Conservation (phyloP, 805 yeast species). For the Suhomyces sp. region DNA sequence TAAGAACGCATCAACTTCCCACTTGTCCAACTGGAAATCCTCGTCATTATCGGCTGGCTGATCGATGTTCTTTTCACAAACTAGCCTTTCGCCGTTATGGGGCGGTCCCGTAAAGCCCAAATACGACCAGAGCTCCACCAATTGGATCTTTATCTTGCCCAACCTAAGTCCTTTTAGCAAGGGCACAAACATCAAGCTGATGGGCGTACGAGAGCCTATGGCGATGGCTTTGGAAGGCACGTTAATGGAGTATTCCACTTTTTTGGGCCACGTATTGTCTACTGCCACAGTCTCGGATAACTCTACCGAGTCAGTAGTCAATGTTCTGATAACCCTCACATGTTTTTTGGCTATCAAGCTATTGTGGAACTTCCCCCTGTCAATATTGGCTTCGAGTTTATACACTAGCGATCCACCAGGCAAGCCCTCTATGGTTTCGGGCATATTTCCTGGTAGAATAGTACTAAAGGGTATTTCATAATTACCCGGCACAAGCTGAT, state of each 20-base stretch:
- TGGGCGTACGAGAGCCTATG: slow-evolving; percentile 74
- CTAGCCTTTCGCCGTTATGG: slow-evolving; percentile 59
- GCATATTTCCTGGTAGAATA: slow-evolving; percentile 75
- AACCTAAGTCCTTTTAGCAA: slow-evolving; percentile 73
- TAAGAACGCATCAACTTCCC: slow-evolving; percentile 68
- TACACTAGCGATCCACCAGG: slow-evolving; percentile 75
- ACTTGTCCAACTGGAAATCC: slow-evolving; percentile 47
- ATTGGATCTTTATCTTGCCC: slow-evolving; percentile 66
- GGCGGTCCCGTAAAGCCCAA: slow-evolving; percentile 58
- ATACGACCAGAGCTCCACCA: slow-evolving; percentile 66
- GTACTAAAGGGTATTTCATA: slow-evolving; percentile 89
- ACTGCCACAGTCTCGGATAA: slow-evolving; percentile 88
- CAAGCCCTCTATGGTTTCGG: slow-evolving; percentile 88
- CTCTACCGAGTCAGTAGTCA: slow-evolving; percentile 84
- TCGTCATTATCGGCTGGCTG: slow-evolving; percentile 43
- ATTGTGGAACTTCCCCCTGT: slow-evolving; percentile 73
- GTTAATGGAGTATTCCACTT: slow-evolving; percentile 84
- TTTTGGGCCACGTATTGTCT: slow-evolving; percentile 93
- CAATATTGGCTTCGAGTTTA: slow-evolving; percentile 74
- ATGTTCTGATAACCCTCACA: slow-evolving; percentile 77
- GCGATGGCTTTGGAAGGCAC: slow-evolving; percentile 88
- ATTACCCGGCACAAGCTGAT: slow-evolving; percentile 60
- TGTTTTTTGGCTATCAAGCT: slow-evolving; percentile 66
- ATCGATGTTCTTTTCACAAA: slow-evolving; percentile 46
- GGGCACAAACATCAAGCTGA: slow-evolving; percentile 73